Conservation (phyloP, 768 basidiomycete species). For the Tylopilus plumbeoviolaceoides region DNA sequence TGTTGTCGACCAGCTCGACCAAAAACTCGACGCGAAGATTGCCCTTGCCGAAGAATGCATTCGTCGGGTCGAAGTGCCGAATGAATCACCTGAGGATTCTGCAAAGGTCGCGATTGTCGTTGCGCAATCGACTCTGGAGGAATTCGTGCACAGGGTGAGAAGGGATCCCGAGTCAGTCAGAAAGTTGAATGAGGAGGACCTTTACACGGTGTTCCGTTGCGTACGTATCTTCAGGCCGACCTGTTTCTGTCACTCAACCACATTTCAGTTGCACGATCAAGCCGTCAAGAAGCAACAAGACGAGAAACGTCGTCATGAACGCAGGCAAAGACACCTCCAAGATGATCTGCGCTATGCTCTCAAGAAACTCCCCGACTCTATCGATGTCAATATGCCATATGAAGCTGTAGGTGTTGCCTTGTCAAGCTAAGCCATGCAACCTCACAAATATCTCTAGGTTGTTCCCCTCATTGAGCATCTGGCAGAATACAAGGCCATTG, state of each 20-base stretch:
- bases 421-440: not conserved
- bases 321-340: slow-evolving; percentile 80
- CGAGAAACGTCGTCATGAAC: slow-evolving; percentile 82
- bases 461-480: slow-evolving; percentile 76
- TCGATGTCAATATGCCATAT: slow-evolving; percentile 72
- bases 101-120: slow-evolving; percentile 36
- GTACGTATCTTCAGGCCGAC: slow-evolving; percentile 38
- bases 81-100: slow-evolving; percentile 30
- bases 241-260: slow-evolving; percentile 6
- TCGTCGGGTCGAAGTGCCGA: slow-evolving; percentile 36
- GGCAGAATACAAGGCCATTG: slow-evolving; percentile 81
- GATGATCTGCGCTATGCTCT: slow-evolving; percentile 96
- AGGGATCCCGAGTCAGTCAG: slow-evolving; percentile 50
- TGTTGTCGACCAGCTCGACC: slow-evolving; percentile 79
- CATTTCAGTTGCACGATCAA: slow-evolving; percentile 60
- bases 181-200: slow-evolving; percentile 47
- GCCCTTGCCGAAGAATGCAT: slow-evolving; percentile 61
- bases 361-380: slow-evolving; percentile 79
- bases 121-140: slow-evolving; percentile 62
- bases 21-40: slow-evolving; percentile 77
- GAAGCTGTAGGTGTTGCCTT: slow-evolving; percentile 61
- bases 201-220: slow-evolving; percentile 55
- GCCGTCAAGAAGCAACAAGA: slow-evolving; percentile 76
- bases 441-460: slow-evolving; percentile 39
- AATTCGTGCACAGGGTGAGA: slow-evolving; percentile 56